Percentiles rank a stretch among this genome's conserved stretches.
phyloP scores from a whole-genome alignment of 805 yeast genomes.

The Maudiozyma saulgeensis region DNA sequence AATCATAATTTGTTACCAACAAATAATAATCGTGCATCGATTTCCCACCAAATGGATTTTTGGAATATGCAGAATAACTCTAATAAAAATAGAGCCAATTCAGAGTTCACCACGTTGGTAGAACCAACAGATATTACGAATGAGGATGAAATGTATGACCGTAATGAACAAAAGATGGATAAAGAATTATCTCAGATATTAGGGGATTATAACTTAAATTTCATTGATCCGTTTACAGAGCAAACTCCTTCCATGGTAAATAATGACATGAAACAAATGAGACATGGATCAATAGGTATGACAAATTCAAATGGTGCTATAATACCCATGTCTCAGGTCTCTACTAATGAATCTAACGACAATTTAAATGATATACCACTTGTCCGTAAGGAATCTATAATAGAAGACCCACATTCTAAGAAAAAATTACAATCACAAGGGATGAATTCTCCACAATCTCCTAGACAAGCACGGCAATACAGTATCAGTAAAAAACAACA shows the following conservation, averaged over 20 bases:
- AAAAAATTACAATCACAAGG: background rate
- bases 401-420: background rate
- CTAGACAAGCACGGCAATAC: slow-evolving; percentile 6
- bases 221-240: slow-evolving; percentile 2
- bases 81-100: background rate
- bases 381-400: background rate
- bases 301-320: background rate
- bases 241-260: background rate
- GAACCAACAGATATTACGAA: background rate
- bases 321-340: background rate
- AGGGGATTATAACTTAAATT: slow-evolving; percentile 20
- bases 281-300: background rate
- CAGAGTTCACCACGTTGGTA: background rate
- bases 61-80: slow-evolving; percentile 12
- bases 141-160: slow-evolving; percentile 1
- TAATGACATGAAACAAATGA: background rate
- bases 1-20: slow-evolving; percentile 3
- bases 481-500: slow-evolving; percentile 21
- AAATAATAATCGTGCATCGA: slow-evolving; percentile 19
- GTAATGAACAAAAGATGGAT: slow-evolving; percentile 10
- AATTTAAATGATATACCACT: background rate
- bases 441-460: slow-evolving; percentile 4
- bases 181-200: slow-evolving; percentile 18
- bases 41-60: slow-evolving; percentile 22
- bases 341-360: background rate